These are phyloP conservation scores for Pestalotiopsis sp. DNA, from an alignment of 2,329 filamentous ascomycete species.

Conservation along the genomic window DNA sequence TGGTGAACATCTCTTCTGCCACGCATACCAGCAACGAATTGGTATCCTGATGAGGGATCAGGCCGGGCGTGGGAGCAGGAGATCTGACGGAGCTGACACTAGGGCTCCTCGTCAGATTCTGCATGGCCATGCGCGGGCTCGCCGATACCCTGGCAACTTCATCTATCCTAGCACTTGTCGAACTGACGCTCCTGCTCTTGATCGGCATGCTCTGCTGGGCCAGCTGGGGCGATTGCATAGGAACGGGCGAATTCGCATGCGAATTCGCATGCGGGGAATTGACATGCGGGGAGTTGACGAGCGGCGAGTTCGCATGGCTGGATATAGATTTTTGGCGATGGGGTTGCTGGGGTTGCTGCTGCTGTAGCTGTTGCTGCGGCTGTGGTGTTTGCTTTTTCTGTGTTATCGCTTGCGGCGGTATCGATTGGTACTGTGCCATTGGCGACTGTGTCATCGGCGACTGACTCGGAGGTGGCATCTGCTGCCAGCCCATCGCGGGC, in stretches of 20 bases:
- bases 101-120: constrained; percentile 30
- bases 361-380: constrained; percentile 19
- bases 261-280: constrained; percentile 15
- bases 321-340: constrained; percentile 4
- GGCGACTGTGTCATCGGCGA: constrained; percentile 18
- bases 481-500: constrained; percentile 29
- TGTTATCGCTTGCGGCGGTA: constrained; percentile 34
- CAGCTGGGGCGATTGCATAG: constrained; percentile 29
- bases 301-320: constrained; percentile 10
- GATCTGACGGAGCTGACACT: constrained; percentile 36
- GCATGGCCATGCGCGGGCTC: constrained; percentile 31
- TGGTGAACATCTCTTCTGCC: constrained; percentile 74
- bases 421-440: constrained; percentile 44
- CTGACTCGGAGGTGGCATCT: constrained; percentile 29
- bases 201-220: constrained; percentile 24
- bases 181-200: constrained; percentile 23
- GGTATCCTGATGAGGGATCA: constrained; percentile 51
- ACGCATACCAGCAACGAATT: constrained; percentile 68
- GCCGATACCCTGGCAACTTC: constrained; percentile 30
- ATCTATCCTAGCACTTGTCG: constrained; percentile 25
- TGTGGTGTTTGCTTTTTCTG: constrained; percentile 18
- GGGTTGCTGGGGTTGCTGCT: background rate
- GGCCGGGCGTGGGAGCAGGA: constrained; percentile 32
- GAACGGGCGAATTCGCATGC: constrained; percentile 25
- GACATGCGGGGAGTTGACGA: constrained; percentile 1